A percentile compares a stretch with the other conserved stretches of the same genome.
Conservation (phyloP, 768 basidiomycete genomes). For the Mycena indigotica region DNA sequence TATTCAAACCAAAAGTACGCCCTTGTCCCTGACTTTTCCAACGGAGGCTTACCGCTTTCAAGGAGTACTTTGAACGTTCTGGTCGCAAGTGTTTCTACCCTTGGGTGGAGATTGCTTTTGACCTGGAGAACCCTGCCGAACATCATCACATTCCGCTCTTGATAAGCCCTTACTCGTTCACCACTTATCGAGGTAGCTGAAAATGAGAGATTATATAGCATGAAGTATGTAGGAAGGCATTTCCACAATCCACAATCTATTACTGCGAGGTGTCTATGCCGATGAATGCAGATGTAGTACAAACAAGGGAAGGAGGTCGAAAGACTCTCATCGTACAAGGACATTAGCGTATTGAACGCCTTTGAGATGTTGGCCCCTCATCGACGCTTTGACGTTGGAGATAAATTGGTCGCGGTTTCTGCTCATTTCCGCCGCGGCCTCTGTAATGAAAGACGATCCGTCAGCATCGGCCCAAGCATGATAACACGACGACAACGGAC, state of each 20-base stretch:
- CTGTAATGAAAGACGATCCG: slow-evolving; percentile 44
- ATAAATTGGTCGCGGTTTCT: slow-evolving; percentile 84
- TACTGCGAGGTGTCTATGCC: slow-evolving; percentile 33
- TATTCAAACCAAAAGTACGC: slow-evolving; percentile 65
- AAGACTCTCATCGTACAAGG: slow-evolving; percentile 32
- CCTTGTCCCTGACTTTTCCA: background rate
- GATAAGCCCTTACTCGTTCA: slow-evolving; percentile 88
- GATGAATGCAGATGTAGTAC: slow-evolving; percentile 31
- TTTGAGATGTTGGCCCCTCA: slow-evolving; percentile 80
- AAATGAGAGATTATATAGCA: slow-evolving; percentile 20
- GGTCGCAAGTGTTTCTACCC: slow-evolving; percentile 82
- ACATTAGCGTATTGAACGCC: slow-evolving; percentile 83
- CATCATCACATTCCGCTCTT: slow-evolving; percentile 93
- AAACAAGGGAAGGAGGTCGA: slow-evolving; percentile 9
- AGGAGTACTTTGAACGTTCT: slow-evolving; percentile 69
- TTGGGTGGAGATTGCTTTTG: slow-evolving; percentile 89
- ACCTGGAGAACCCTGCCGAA: slow-evolving; percentile 68
- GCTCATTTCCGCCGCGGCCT: slow-evolving; percentile 93
- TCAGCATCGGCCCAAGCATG: slow-evolving; percentile 3
- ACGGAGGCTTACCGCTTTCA: background rate
- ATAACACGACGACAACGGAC: slow-evolving; percentile 45
- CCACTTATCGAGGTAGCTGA: slow-evolving; percentile 90
- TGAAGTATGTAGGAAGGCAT: slow-evolving; percentile 23
- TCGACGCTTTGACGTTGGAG: slow-evolving; percentile 81
- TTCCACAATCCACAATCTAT: slow-evolving; percentile 15